Evolutionary conservation across 1,139 yeast genomes (phyloP), one percentile per base, ranked within the genome.

Genomic region (Suhomyces coccinellae): DNA sequence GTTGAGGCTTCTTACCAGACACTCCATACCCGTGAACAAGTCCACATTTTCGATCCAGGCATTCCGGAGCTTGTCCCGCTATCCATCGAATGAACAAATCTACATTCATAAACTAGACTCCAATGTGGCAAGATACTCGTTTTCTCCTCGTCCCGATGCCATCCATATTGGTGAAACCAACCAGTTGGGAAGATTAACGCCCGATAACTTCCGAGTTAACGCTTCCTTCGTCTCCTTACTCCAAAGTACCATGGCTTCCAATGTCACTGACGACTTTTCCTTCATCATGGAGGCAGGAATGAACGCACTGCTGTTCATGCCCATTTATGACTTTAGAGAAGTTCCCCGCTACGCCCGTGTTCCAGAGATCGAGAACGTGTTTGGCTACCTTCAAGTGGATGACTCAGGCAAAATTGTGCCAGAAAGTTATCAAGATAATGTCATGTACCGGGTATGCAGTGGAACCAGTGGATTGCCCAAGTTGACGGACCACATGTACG

Each of bases 351-450:
- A 78, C 52, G 87, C 87, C 11, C 73, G 95, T 46, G 76, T 80
- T 16, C 90, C 95, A 0, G 87, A 83, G 20, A 79, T 85, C 5
- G 89, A 84, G 50, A 85, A 85, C 55, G 82, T 82, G 1, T 70
- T 83, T 47, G 96, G 96, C 0, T 85, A 84, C 55, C 82, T 87
- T 6, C 75, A 75, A 52, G 84, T 87, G 4, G 78, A 79, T 52
- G 64, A 57, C 0, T 62, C 69, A n/a, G 85, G 86, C 0, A 68
- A 71, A 43, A 83, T 87, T 50, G 65, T 80, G 2, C 71, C 71
- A 0, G 75, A 66, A 1, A 69, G 81, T n/a, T 87, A 81, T 54
- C 81, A 86, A 57, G 58, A 69, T 4, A 87, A 87, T 58, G 57
- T 62, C 24, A 70, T 83, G 74, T 87, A 87, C 62, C 67, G 87